phyloP scores from a whole-genome alignment of 2,329 filamentous ascomycete genomes.

The Cercospora canescens region DNA sequence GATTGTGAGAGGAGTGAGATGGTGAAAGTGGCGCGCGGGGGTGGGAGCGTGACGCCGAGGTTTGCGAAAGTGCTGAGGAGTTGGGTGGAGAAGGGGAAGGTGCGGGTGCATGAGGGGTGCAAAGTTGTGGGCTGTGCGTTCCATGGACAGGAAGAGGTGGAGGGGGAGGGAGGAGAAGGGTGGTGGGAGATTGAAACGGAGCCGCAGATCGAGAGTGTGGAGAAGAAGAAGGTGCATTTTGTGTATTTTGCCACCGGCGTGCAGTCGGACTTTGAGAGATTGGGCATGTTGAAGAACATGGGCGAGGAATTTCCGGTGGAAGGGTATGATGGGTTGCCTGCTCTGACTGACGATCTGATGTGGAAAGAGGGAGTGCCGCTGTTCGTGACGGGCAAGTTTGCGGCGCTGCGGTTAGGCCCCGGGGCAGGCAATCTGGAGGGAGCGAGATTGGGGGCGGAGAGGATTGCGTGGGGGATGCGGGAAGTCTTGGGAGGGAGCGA shows the following conservation, averaged over 20 bases:
- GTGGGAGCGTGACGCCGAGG: conserved; percentile 72
- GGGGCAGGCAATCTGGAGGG: conserved; percentile 74
- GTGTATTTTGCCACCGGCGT: conserved; percentile 77
- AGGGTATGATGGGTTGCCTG: conserved; percentile 66
- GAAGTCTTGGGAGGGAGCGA: conserved; percentile 40
- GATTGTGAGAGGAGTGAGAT: conserved; percentile 69
- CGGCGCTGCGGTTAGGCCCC: conserved; percentile 67
- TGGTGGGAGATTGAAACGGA: conserved; percentile 57
- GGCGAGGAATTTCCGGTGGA: conserved; percentile 61
- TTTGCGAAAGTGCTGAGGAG: conserved; percentile 67
- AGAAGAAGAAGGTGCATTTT: conserved; percentile 54
- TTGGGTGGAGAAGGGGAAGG: conserved; percentile 53
- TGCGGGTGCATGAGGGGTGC: conserved; percentile 50
- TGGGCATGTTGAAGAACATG: conserved; percentile 64
- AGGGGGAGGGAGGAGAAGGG: conserved; percentile 26
- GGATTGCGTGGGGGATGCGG: conserved; percentile 70
- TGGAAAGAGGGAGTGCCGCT: conserved; percentile 73
- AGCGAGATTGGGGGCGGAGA: conserved; percentile 70
- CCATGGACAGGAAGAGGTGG: not conserved
- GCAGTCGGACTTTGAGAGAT: conserved; percentile 59
- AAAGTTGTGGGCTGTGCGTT: not conserved
- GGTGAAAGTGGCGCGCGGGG: conserved; percentile 65
- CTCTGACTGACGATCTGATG: conserved; percentile 73
- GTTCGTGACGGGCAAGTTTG: conserved; percentile 69
- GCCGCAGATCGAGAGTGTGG: conserved; percentile 53